Percentiles rank a stretch among this genome's conserved stretches.
Conservation (phyloP, 2,329 filamentous ascomycete genomes). For the Xylaria sp. region DNA sequence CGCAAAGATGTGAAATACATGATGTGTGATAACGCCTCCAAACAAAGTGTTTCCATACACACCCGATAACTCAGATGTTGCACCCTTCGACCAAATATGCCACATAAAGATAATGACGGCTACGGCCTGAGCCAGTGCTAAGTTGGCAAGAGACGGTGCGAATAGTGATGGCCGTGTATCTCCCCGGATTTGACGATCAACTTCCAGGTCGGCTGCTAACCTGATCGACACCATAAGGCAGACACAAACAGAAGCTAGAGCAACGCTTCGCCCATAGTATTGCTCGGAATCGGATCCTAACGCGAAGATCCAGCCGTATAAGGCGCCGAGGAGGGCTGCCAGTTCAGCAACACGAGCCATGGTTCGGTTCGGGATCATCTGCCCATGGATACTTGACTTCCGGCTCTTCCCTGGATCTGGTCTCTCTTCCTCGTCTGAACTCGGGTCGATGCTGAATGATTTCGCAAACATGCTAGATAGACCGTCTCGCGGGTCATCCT, state of each 20-base stretch:
- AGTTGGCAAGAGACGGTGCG: constrained; percentile 44
- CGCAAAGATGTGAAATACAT: constrained; percentile 48
- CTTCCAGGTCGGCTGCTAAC: constrained; percentile 47
- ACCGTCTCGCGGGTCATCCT: constrained; percentile 49
- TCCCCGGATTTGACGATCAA: constrained; percentile 43
- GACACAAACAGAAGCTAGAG: constrained; percentile 45
- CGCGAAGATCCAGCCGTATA: constrained; percentile 46
- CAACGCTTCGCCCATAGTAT: constrained; percentile 45
- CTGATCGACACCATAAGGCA: constrained; percentile 49
- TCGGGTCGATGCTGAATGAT: constrained; percentile 50
- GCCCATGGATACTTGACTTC: background rate
- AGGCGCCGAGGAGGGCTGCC: constrained; percentile 43
- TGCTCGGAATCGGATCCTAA: constrained; percentile 43
- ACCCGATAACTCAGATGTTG: constrained; percentile 37
- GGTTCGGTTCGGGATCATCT: constrained; percentile 37
- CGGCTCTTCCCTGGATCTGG: constrained; percentile 16
- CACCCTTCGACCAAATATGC: constrained; percentile 45
- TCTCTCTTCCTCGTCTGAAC: constrained; percentile 42
- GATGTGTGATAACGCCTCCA: constrained; percentile 47
- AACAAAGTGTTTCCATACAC: constrained; percentile 47
- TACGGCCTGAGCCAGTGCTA: constrained; percentile 46
- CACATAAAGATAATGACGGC: constrained; percentile 45
- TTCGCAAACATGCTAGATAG: constrained; percentile 50
- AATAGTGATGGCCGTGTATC: constrained; percentile 42
- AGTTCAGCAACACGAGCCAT: constrained; percentile 45